phyloP scores from a whole-genome alignment of 1,284 basidiomycete species.

The Ceratobasidium sp. region DNA sequence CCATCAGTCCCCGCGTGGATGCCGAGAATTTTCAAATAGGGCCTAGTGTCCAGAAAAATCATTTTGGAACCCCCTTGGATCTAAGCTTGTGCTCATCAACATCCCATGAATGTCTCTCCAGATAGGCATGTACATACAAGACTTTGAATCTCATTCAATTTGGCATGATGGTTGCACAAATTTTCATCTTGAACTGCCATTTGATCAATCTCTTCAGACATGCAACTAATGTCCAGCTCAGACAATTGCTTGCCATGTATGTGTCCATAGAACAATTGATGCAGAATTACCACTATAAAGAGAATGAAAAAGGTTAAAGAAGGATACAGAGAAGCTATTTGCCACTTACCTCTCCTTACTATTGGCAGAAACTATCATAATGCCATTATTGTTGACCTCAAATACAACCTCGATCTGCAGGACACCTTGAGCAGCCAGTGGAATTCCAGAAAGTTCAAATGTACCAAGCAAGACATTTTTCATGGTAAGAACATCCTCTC shows the following conservation, averaged over 20 bases:
- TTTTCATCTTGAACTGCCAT: no score
- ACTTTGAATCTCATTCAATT: no score
- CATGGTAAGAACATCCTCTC: conserved; percentile 93
- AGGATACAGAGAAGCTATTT: not conserved
- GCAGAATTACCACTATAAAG: conserved; percentile 77
- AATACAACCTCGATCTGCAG: conserved; percentile 95
- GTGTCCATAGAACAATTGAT: conserved; percentile 85
- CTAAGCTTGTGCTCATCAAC: no score
- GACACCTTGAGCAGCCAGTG: conserved; percentile 92
- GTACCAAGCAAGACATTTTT: conserved; percentile 98
- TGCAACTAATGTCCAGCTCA: no score
- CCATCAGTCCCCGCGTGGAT: no score
- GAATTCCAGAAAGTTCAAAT: conserved; percentile 91
- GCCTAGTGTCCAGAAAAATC: no score
- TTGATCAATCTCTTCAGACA: conserved; percentile 90
- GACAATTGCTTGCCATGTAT: conserved; percentile 82
- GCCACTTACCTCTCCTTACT: conserved; percentile 86
- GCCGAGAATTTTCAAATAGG: no score
- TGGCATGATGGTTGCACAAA: no score
- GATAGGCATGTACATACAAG: no score
- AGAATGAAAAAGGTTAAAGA: not conserved
- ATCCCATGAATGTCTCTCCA: no score
- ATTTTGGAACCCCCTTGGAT: no score
- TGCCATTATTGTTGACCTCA: conserved; percentile 93
- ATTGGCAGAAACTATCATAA: conserved; percentile 83